Base-by-base conservation (phyloP, 345 rosid genomes). In the Eucalyptus fibrosa region DNA sequence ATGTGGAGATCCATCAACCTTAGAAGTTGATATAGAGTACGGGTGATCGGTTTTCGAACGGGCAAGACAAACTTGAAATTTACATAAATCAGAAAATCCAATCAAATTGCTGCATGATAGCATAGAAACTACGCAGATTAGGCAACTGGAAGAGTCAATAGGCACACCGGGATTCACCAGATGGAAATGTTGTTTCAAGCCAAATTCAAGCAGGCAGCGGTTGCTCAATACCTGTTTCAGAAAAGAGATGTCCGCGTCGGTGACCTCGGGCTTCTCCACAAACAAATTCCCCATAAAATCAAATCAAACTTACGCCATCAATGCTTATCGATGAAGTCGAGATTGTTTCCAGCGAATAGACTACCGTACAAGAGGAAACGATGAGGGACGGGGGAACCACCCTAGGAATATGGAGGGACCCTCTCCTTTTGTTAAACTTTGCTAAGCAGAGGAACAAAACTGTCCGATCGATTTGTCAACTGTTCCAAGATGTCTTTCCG, bases 181-280 rank as follows among this genome's bases (percentile, higher is more conserved):
- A 47, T 21, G 53, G 60, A 37, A 50, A 50, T 8, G 53, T 34
- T 26, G 55, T 60, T 80, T 88, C 34, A 28, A 53, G 24, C 69
- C n/a, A 12, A 53, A 87, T 92, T 96, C 89, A 97, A 56, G 98
- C 98, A 44, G 96, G 93, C 93, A 96, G 86, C 12, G 97, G 97
- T 89, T 96, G 96, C 93, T 95, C 97, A 94, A 94, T 51, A 90
- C 92, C 99, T 96, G 97, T 92, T 86, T 56, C 86, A 32, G 19
- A 12, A n/a, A 49, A 44, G 89, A 88, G 24, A 69, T 34, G 81
- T 69, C 23, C 34, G 95, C 98, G 23, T 97, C 98, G 11, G 98
- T 96, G 93, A 98, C 94, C 94, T 98, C 96, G 13, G 98, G 98
- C 92, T 94, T 97, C 96, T 98, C 95, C 93, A 94, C 98, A 87